Conservation (phyloP, 169 alveolate species). For the Theileria luwenshuni region DNA sequence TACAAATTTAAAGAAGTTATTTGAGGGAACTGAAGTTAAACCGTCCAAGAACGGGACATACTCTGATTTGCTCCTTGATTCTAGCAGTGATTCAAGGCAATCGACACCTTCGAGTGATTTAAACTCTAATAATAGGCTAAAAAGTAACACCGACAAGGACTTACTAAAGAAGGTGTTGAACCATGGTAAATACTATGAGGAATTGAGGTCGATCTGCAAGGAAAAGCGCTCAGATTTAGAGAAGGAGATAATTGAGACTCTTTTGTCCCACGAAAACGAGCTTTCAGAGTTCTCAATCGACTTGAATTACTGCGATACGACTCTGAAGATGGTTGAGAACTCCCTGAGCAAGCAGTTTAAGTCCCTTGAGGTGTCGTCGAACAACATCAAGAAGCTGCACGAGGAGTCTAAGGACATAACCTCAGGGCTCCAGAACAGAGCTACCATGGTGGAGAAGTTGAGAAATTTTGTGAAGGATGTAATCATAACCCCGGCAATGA, state of each 20-base stretch:
- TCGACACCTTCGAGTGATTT: neutral
- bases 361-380: slow-evolving; percentile 62
- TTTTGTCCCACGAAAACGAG: slow-evolving; percentile 61
- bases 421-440: slow-evolving; percentile 66
- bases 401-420: slow-evolving; percentile 63
- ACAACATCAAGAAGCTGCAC: slow-evolving; percentile 65
- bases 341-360: slow-evolving; percentile 64
- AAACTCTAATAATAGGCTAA: neutral
- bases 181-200: slow-evolving; percentile 8
- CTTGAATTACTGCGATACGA: slow-evolving; percentile 64
- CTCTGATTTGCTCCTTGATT: neutral
- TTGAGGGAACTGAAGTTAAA: slow-evolving; percentile 6
- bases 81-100: neutral
- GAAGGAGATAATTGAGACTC: slow-evolving; percentile 55
- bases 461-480: slow-evolving; percentile 66
- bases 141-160: neutral
- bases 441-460: slow-evolving; percentile 59
- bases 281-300: slow-evolving; percentile 53
- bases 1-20: neutral
- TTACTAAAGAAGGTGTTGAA: slow-evolving; percentile 2
- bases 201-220: slow-evolving; percentile 11
- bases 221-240: slow-evolving; percentile 47
- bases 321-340: slow-evolving; percentile 56
- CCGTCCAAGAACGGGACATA: neutral
- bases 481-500: slow-evolving; percentile 68